phyloP scores from a whole-genome alignment of 108 stramenopile species.

The Aurantiochytrium sp. region DNA sequence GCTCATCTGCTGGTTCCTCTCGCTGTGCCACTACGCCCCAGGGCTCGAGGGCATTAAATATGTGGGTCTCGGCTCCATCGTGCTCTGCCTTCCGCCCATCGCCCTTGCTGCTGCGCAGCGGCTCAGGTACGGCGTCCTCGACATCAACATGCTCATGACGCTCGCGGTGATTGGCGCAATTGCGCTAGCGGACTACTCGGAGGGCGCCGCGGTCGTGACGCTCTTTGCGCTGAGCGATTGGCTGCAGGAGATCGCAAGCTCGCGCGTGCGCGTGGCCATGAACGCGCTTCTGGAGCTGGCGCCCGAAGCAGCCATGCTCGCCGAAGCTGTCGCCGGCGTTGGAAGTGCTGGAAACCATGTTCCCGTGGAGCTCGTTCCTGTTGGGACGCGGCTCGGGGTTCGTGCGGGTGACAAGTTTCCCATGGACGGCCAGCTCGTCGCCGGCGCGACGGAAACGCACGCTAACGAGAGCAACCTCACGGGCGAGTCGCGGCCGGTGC shows the following conservation, averaged over 20 bases:
- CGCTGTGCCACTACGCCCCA: not conserved
- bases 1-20: not conserved
- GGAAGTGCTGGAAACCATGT: not conserved
- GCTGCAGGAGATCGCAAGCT: slow-evolving; percentile 68
- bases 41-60: not conserved
- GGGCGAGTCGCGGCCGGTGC: slow-evolving; percentile 72
- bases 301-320: slow-evolving; percentile 77
- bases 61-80: not conserved
- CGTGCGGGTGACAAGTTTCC: slow-evolving; percentile 87
- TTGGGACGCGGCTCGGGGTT: slow-evolving; percentile 43
- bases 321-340: not conserved
- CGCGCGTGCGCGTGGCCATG: slow-evolving; percentile 68
- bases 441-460: slow-evolving; percentile 58
- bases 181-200: slow-evolving; percentile 66
- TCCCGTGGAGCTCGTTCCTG: not conserved
- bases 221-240: slow-evolving; percentile 75
- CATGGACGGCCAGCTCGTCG: slow-evolving; percentile 77
- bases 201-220: slow-evolving; percentile 78
- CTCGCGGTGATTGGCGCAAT: slow-evolving; percentile 75
- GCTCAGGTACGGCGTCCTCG: slow-evolving; percentile 37
- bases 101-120: not conserved
- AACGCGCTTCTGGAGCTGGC: slow-evolving; percentile 62
- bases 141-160: slow-evolving; percentile 87
- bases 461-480: slow-evolving; percentile 85
- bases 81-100: not conserved